A percentile compares a stretch with the other conserved stretches of the same genome.
Evolutionary conservation across 2,329 filamentous ascomycete species (phyloP).

Genomic region (Ophiognomonia clavigignenti-juglandacearum): DNA sequence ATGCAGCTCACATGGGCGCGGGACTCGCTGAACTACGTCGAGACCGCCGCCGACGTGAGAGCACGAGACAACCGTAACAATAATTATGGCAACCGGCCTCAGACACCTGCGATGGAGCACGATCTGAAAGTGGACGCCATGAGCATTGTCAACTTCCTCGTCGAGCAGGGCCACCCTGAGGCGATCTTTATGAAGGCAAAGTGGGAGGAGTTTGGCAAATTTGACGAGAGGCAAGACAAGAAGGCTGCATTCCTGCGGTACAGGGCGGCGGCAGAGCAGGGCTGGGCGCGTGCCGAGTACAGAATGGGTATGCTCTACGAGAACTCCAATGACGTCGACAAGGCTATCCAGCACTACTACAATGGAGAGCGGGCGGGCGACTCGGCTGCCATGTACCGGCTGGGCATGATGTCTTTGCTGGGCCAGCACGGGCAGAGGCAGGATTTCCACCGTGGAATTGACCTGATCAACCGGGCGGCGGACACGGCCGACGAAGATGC

Average conservation of each 20-base stretch:
- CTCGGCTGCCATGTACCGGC: constrained; percentile 77
- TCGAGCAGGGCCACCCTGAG: constrained; percentile 87
- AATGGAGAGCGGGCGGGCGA: constrained; percentile 74
- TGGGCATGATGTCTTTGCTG: constrained; percentile 96
- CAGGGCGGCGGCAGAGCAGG: constrained; percentile 76
- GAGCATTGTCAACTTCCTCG: constrained; percentile 86
- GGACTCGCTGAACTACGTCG: constrained; percentile 84
- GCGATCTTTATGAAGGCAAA: constrained; percentile 92
- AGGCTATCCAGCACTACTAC: constrained; percentile 88
- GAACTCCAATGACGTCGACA: constrained; percentile 85
- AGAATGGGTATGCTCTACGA: constrained; percentile 98
- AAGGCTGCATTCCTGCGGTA: constrained; percentile 91
- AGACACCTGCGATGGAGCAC: constrained; percentile 83
- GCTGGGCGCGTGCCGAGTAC: constrained; percentile 87
- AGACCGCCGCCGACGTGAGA: constrained; percentile 74
- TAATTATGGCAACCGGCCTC: constrained; percentile 52
- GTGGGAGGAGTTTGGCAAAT: constrained; percentile 98
- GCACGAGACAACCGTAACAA: constrained; percentile 50
- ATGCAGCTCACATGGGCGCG: constrained; percentile 97
- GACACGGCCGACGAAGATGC: constrained; percentile 92
- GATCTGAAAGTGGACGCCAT: constrained; percentile 83
- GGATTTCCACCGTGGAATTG: constrained; percentile 71
- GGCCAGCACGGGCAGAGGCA: constrained; percentile 89
- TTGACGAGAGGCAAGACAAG: constrained; percentile 84
- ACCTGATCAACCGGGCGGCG: constrained; percentile 78